Conservation (phyloP, 2,329 filamentous ascomycete species). For the Fusarium oligoseptatum region DNA sequence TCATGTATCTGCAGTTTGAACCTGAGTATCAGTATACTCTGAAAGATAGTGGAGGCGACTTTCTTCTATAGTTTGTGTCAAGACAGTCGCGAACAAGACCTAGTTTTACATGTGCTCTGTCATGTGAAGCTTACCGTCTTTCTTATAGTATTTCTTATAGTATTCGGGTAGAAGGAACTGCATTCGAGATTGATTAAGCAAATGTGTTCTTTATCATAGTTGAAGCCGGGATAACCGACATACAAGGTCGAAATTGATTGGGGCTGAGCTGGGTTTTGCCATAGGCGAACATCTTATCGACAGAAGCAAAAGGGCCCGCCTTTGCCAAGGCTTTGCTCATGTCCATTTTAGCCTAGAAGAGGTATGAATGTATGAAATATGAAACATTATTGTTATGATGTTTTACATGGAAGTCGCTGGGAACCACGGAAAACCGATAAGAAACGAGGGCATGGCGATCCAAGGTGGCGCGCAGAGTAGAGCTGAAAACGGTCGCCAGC, state of each 20-base stretch:
- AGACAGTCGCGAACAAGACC: background rate
- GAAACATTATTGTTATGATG: background rate
- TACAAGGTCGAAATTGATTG: background rate
- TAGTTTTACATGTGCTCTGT: background rate
- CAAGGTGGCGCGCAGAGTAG: background rate
- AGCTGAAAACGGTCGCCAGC: background rate
- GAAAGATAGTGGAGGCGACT: slow-evolving; percentile 34
- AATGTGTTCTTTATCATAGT: too few species aligned
- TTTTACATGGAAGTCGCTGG: background rate
- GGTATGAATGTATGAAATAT: background rate
- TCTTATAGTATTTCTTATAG: background rate
- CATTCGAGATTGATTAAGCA: background rate
- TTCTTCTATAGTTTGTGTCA: slow-evolving; percentile 21
- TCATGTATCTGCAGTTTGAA: slow-evolving; percentile 45
- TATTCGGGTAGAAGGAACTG: background rate
- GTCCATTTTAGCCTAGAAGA: background rate
- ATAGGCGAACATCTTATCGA: background rate
- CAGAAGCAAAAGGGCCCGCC: background rate
- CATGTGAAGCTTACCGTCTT: background rate
- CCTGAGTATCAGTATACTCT: slow-evolving; percentile 39
- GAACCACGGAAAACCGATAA: background rate
- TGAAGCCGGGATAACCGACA: too few species aligned
- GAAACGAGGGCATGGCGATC: background rate
- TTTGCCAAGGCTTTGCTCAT: background rate
- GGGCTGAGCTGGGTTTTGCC: background rate